Conservation (phyloP, 2,329 filamentous ascomycete species). For the Exophiala aquamarina region DNA sequence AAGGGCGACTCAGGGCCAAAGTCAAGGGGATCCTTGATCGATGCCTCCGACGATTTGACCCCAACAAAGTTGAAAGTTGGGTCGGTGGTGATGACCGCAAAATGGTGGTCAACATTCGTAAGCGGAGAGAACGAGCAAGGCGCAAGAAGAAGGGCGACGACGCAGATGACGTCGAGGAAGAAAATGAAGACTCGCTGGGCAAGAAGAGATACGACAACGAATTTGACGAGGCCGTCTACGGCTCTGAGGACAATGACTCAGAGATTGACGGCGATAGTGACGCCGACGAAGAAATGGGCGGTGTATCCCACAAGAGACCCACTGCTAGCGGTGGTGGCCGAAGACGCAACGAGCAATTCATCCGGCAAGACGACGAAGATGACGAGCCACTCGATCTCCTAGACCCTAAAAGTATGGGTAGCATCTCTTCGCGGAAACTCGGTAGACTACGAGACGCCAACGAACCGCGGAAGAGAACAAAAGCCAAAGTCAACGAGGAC, state of each 20-base stretch:
- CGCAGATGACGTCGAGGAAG: conserved; percentile 53
- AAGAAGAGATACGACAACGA: conserved; percentile 78
- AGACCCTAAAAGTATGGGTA: conserved; percentile 82
- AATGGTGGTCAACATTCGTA: conserved; percentile 89
- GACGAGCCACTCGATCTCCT: conserved; percentile 94
- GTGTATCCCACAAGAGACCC: conserved; percentile 24
- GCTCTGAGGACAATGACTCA: conserved; percentile 60
- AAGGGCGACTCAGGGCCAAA: conserved; percentile 93
- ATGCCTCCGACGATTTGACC: conserved; percentile 87
- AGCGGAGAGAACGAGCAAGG: conserved; percentile 88
- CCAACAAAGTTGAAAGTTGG: conserved; percentile 73
- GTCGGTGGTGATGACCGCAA: conserved; percentile 75
- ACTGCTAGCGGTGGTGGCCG: conserved; percentile 42
- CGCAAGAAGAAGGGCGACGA: conserved; percentile 76
- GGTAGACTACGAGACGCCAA: conserved; percentile 40
- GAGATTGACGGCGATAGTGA: conserved; percentile 52
- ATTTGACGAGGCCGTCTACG: conserved; percentile 94
- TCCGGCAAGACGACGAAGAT: conserved; percentile 74
- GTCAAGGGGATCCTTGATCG: conserved; percentile 97
- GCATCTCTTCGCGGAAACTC: conserved; percentile 63
- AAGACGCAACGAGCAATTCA: conserved; percentile 68
- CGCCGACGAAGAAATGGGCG: conserved; percentile 30
- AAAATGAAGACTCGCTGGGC: conserved; percentile 38
- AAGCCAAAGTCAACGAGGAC: conserved; percentile 44
- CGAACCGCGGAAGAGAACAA: conserved; percentile 37